phyloP scores from a whole-genome alignment of 768 basidiomycete species.

The Suillus paluster region DNA sequence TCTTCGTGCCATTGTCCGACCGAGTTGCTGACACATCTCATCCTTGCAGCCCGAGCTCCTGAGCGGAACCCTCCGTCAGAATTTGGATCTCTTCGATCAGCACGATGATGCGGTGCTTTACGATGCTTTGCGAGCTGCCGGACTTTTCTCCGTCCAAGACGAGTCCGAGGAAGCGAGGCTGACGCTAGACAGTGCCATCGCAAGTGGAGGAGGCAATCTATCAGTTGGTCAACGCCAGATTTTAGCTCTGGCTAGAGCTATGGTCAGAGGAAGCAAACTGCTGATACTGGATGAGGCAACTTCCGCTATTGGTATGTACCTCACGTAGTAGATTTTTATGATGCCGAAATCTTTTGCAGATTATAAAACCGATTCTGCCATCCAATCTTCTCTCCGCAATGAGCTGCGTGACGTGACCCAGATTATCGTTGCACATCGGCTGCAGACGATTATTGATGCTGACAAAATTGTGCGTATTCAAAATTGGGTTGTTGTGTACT shows the following conservation, averaged over 20 bases:
- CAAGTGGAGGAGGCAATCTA: conserved; percentile 50
- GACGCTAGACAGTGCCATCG: conserved; percentile 49
- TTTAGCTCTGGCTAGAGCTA: conserved; percentile 60
- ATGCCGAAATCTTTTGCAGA: conserved; percentile 35
- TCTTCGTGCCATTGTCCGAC: conserved; percentile 1
- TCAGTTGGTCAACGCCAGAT: conserved; percentile 67
- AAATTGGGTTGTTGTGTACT: conserved; percentile 6
- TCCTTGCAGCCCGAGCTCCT: conserved; percentile 50
- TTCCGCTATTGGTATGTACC: conserved; percentile 10
- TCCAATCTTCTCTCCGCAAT: conserved; percentile 58
- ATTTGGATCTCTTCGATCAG: conserved; percentile 63
- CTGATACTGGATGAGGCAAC: conserved; percentile 61
- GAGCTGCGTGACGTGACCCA: conserved; percentile 52
- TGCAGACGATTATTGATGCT: conserved; percentile 63
- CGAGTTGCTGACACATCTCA: neutral
- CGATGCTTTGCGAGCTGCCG: conserved; percentile 51
- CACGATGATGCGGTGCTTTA: conserved; percentile 58
- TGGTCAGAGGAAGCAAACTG: conserved; percentile 59
- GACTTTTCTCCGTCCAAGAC: conserved; percentile 46
- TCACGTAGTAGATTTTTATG: neutral
- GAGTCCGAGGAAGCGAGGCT: conserved; percentile 41
- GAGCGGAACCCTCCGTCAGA: conserved; percentile 58
- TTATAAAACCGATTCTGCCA: conserved; percentile 58
- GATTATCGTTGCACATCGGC: conserved; percentile 62
- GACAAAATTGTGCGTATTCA: conserved; percentile 53